Conservation (phyloP, 129 eudicot species). For the Centrapalus pauciflorus region DNA sequence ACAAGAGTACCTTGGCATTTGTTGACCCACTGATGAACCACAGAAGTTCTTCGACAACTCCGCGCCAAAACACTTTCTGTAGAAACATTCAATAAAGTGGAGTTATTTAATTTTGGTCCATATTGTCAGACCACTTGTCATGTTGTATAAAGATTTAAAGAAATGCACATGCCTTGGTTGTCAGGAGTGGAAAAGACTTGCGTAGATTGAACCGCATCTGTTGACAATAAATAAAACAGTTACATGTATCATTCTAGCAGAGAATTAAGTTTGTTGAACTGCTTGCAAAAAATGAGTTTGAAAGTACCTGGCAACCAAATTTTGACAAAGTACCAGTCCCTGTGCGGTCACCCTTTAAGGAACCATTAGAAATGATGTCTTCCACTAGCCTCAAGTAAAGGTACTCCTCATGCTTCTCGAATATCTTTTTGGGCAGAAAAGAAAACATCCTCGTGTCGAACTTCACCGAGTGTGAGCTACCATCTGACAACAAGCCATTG, state of each 20-base stretch:
- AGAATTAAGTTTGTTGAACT: neutral
- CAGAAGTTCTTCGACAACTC: conserved; percentile 90
- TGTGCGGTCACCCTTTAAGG: conserved; percentile 71
- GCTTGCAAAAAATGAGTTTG: neutral
- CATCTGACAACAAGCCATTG: conserved; percentile 23
- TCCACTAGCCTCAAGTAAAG: conserved; percentile 66
- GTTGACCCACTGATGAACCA: conserved; percentile 99
- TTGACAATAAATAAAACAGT: conserved; percentile 6
- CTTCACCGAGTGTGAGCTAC: conserved; percentile 26
- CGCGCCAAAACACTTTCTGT: conserved; percentile 94
- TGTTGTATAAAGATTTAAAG: neutral
- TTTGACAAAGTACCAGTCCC: conserved; percentile 83
- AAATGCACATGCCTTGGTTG: conserved; percentile 66
- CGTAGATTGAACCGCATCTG: conserved; percentile 92
- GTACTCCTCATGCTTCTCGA: conserved; percentile 83
- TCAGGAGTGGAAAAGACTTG: conserved; percentile 74
- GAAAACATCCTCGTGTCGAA: conserved; percentile 46
- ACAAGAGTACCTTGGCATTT: conserved; percentile 65
- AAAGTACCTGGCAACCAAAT: conserved; percentile 88
- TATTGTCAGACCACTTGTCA: neutral
- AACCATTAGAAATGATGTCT: conserved; percentile 72
- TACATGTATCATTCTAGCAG: neutral
- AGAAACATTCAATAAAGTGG: neutral
- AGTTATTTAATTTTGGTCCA: neutral
- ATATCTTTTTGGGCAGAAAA: conserved; percentile 64